phyloP scores from a whole-genome alignment of 805 yeast genomes.

The Nakazawaea molendinolei region DNA sequence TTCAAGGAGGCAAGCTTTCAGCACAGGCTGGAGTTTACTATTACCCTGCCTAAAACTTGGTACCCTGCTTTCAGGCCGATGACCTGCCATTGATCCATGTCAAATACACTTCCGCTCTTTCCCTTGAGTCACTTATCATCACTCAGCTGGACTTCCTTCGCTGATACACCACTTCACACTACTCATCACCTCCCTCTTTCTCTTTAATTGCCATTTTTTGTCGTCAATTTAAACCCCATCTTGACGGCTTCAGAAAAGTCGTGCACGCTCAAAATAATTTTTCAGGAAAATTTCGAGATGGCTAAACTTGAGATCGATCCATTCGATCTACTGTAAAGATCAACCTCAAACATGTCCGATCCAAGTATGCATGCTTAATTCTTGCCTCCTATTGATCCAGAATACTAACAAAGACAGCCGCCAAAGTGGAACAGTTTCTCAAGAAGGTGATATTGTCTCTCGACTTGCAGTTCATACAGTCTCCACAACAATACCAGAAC shows the following conservation, averaged over 20 bases:
- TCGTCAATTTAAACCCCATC: too few species aligned
- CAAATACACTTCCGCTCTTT: too few species aligned
- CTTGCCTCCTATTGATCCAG: not conserved
- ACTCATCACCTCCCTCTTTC: too few species aligned
- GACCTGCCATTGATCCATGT: too few species aligned
- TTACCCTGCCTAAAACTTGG: not conserved
- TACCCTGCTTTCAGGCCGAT: too few species aligned
- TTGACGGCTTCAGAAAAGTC: too few species aligned
- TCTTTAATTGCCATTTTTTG: too few species aligned
- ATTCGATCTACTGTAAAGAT: too few species aligned
- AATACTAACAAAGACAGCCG: conserved; percentile 5
- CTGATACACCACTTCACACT: too few species aligned
- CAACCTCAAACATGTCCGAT: conserved; percentile 6
- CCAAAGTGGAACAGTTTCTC: conserved; percentile 19
- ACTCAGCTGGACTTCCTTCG: too few species aligned
- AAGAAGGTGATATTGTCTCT: conserved; percentile 20
- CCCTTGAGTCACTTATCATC: too few species aligned
- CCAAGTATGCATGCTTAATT: conserved; percentile 8
- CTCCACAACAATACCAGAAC: conserved; percentile 13
- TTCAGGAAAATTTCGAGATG: not conserved
- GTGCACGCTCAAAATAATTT: too few species aligned
- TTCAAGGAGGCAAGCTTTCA: not conserved
- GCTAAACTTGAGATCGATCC: not conserved
- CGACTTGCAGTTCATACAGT: conserved; percentile 15
- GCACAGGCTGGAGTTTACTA: not conserved